Evolutionary conservation across 805 yeast species (phyloP).

Genomic region (Candida nonsorbophila): DNA sequence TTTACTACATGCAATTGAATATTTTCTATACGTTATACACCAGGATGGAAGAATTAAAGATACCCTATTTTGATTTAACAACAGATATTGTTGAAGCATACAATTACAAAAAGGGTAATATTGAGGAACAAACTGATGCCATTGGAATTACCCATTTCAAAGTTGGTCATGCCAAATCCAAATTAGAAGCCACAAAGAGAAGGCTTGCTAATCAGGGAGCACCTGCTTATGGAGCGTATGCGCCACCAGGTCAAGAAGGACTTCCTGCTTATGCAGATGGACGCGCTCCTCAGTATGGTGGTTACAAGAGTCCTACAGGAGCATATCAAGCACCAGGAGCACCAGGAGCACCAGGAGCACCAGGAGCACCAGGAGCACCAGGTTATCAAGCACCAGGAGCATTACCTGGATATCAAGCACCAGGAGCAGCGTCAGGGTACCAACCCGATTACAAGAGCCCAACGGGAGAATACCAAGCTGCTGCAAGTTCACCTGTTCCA

Average conservation of each 20-base stretch:
- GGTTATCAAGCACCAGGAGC: conserved; percentile 3
- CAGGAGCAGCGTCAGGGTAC: conserved; percentile 4
- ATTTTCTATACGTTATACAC: conserved; percentile 89
- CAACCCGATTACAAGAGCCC: conserved; percentile 7
- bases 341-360: conserved; percentile 6
- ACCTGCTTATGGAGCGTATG: conserved; percentile 5
- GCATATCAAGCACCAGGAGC: conserved; percentile 9
- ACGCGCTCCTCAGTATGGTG: conserved; percentile 14
- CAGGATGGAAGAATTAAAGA: conserved; percentile 92
- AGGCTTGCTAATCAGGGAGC: conserved; percentile 47
- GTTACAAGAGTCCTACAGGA: conserved; percentile 21
- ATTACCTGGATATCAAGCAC: conserved; percentile 6
- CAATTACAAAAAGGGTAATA: conserved; percentile 76
- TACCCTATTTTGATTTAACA: conserved; percentile 87
- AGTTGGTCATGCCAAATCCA: conserved; percentile 79
- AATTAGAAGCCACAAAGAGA: conserved; percentile 77
- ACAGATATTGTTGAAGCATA: conserved; percentile 83
- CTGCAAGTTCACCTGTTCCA: conserved; percentile 9
- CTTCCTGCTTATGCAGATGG: conserved; percentile 4
- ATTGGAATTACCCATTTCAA: conserved; percentile 89
- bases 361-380: conserved; percentile 3
- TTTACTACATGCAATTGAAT: conserved; percentile 96
- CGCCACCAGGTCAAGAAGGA: conserved; percentile 3
- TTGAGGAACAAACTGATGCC: conserved; percentile 85
- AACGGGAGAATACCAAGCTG: too few relatives aligned